Percentiles rank a stretch among this genome's conserved stretches.
These are phyloP conservation scores for Priceomyces haplophilus DNA, from an alignment of 805 yeast species.

Conservation along the genomic window DNA sequence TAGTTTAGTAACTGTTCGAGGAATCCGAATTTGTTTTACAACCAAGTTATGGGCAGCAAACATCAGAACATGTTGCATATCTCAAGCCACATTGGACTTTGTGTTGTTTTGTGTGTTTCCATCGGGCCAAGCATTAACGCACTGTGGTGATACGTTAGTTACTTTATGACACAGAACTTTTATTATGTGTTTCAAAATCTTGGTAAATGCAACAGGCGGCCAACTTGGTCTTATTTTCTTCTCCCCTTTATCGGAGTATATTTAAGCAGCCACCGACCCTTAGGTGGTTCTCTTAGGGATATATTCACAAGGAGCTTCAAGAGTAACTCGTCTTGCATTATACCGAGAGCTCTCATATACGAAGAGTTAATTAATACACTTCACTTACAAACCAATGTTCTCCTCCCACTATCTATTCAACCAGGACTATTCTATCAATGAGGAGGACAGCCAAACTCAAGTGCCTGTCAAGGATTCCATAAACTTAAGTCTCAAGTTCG, in stretches of 20 bases:
- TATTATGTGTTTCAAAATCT: slow-evolving; percentile 4
- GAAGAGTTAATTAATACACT: not conserved
- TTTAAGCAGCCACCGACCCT: not conserved
- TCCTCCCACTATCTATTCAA: slow-evolving; percentile 1
- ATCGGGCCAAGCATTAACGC: not conserved
- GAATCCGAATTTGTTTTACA: not conserved
- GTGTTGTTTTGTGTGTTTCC: not conserved
- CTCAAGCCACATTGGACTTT: not conserved
- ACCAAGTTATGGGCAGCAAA: not conserved
- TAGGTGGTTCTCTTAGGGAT: not conserved
- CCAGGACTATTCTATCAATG: not conserved
- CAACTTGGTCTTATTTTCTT: not conserved
- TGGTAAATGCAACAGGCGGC: slow-evolving; percentile 4
- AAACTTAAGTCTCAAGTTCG: slow-evolving; percentile 5
- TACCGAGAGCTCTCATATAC: not conserved
- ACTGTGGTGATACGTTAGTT: slow-evolving; percentile 1
- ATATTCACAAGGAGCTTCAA: not conserved
- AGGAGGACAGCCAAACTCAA: slow-evolving; percentile 2
- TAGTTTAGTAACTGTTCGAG: not conserved
- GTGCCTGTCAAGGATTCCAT: slow-evolving; percentile 6
- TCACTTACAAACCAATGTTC: not conserved
- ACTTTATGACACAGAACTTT: slow-evolving; percentile 1
- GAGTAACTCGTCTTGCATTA: not conserved
- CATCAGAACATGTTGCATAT: not conserved
- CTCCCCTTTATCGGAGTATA: not conserved